Percentiles rank a stretch among this genome's conserved stretches.
Conservation (phyloP, 495 filamentous ascomycete species). For the Parmelia sp. region DNA sequence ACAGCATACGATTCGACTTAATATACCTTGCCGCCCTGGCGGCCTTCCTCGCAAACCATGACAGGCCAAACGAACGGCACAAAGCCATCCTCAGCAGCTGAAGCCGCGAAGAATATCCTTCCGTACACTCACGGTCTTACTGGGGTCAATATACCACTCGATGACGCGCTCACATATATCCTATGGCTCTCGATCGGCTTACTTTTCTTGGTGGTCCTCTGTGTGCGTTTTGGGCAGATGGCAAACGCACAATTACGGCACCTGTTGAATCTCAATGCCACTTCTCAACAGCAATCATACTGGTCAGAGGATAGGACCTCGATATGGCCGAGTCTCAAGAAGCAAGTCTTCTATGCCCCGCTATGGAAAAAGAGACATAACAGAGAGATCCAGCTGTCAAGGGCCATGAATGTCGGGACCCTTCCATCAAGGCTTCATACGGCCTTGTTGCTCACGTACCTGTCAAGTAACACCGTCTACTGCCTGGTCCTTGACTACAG, state of each 20-base stretch:
- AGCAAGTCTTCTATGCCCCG: conserved; percentile 74
- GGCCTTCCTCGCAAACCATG: not conserved
- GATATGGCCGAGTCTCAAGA: conserved; percentile 69
- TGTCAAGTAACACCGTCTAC: conserved; percentile 71
- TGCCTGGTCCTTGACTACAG: conserved; percentile 68
- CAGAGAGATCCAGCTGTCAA: conserved; percentile 76
- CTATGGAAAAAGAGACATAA: conserved; percentile 81
- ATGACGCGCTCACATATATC: conserved; percentile 17
- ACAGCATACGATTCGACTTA: not conserved
- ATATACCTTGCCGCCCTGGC: not conserved
- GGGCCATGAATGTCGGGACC: conserved; percentile 81
- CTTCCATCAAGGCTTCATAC: conserved; percentile 81
- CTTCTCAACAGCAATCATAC: conserved; percentile 45
- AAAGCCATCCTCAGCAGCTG: conserved; percentile 4
- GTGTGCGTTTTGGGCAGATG: conserved; percentile 53
- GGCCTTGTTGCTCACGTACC: conserved; percentile 63
- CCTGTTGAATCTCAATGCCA: conserved; percentile 55
- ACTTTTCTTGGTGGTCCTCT: conserved; percentile 48
- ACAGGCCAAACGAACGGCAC: not conserved
- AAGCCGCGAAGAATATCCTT: conserved; percentile 8
- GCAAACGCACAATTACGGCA: conserved; percentile 65
- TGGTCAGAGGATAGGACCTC: conserved; percentile 60
- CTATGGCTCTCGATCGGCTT: conserved; percentile 42
- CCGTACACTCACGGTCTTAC: conserved; percentile 25
- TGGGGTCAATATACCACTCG: conserved; percentile 24